Conservation (phyloP, 176 grass and related monocot species). For the Tillandsia leiboldiana region DNA sequence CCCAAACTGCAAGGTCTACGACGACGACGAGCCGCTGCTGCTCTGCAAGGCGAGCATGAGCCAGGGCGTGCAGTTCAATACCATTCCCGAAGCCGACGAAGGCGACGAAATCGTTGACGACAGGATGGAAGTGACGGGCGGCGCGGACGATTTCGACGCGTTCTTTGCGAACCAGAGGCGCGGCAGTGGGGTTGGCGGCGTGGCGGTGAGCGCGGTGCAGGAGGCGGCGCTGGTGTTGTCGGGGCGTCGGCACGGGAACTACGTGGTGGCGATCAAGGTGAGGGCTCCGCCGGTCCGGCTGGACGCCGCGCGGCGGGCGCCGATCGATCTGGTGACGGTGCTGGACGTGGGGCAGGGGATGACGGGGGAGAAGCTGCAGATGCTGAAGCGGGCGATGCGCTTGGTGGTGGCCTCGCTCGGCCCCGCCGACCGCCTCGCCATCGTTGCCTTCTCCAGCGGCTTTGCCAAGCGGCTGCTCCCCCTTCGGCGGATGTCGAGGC, state of each 20-base stretch:
- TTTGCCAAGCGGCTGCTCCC: constrained; percentile 73
- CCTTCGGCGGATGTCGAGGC: constrained; percentile 66
- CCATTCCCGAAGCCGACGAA: constrained; percentile 76
- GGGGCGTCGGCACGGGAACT: constrained; percentile 54
- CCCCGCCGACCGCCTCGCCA: constrained; percentile 60
- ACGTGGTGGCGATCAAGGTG: constrained; percentile 71
- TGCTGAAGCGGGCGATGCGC: constrained; percentile 77
- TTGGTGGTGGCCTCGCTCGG: constrained; percentile 63
- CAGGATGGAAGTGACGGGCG: no score
- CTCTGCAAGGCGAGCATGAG: constrained; percentile 15
- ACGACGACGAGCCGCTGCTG: constrained; percentile 77
- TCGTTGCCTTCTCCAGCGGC: constrained; percentile 77
- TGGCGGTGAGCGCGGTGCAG: constrained; percentile 33
- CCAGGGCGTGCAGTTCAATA: constrained; percentile 48
- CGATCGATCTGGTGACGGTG: constrained; percentile 84
- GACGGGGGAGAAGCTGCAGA: constrained; percentile 83
- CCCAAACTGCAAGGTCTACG: constrained; percentile 52
- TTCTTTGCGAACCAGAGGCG: constrained; percentile 22
- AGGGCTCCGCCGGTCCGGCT: constrained; percentile 49
- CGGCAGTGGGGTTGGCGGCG: constrained; percentile 7
- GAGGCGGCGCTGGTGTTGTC: constrained; percentile 58
- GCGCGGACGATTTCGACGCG: constrained; percentile 38
- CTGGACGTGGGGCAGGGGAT: constrained; percentile 82
- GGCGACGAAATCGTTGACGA: constrained; percentile 14
- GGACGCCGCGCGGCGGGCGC: constrained; percentile 22